These are phyloP conservation scores for Teratosphaeria gauchensis DNA, from an alignment of 2,329 filamentous ascomycete species.

Conservation along the genomic window DNA sequence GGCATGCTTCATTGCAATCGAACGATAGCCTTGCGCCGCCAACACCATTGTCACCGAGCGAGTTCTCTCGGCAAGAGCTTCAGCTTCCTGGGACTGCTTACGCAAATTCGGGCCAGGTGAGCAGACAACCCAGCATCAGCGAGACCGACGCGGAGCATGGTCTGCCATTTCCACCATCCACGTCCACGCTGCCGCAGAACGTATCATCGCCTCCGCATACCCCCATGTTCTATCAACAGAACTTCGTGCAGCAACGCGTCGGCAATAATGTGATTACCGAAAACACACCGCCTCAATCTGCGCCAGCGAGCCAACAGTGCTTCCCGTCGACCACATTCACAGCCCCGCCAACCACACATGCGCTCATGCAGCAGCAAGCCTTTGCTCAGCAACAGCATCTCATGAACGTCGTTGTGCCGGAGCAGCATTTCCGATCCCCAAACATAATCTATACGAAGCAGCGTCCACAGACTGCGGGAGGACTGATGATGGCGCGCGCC, in stretches of 20 bases:
- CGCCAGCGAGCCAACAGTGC: constrained; percentile 39
- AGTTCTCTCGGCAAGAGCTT: constrained; percentile 21
- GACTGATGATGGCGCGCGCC: not conserved
- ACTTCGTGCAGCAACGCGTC: constrained; percentile 23
- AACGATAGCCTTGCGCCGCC: constrained; percentile 37
- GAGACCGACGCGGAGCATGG: constrained; percentile 26
- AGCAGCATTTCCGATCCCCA: constrained; percentile 12
- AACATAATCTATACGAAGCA: constrained; percentile 6
- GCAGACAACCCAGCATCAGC: constrained; percentile 32
- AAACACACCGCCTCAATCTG: constrained; percentile 42
- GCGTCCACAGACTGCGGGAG: not conserved
- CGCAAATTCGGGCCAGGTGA: constrained; percentile 25
- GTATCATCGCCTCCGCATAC: constrained; percentile 38
- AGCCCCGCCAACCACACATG: constrained; percentile 9
- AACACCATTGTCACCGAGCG: constrained; percentile 38
- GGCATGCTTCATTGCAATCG: constrained; percentile 23
- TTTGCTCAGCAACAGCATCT: constrained; percentile 11
- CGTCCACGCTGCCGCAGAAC: constrained; percentile 17
- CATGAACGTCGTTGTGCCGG: constrained; percentile 19
- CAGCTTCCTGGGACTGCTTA: constrained; percentile 27
- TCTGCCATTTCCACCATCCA: constrained; percentile 15
- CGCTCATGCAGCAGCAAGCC: constrained; percentile 1
- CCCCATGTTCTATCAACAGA: constrained; percentile 26
- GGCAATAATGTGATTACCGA: constrained; percentile 28
- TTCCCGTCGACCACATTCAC: constrained; percentile 30